Percentiles rank a stretch among this genome's conserved stretches.
Evolutionary conservation across 148 eudicot genomes (phyloP).

Genomic region (Nepenthes mirabilis): DNA sequence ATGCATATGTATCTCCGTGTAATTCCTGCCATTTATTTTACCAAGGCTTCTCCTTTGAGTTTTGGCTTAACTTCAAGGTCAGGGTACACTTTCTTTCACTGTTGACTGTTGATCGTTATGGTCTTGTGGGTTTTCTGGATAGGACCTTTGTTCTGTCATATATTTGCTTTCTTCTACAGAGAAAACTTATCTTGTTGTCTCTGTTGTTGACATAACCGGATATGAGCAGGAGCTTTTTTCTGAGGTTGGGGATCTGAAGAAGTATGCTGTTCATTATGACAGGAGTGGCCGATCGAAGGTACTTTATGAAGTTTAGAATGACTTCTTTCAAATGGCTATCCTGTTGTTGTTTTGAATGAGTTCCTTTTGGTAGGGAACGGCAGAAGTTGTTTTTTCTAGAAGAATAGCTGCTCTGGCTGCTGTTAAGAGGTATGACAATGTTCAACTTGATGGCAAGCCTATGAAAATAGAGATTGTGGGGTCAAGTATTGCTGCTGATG

Average conservation of each 20-base stretch:
- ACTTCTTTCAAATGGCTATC: constrained; percentile 8
- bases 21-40: too few relatives aligned
- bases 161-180: too few relatives aligned
- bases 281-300: constrained; percentile 38
- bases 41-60: too few relatives aligned
- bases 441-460: constrained; percentile 38
- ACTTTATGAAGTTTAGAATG: constrained; percentile 11
- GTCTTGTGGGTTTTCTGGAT: too few relatives aligned
- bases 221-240: constrained; percentile 27
- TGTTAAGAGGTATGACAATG: constrained; percentile 28
- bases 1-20: too few relatives aligned
- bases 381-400: constrained; percentile 26
- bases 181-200: too few relatives aligned
- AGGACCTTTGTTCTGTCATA: too few relatives aligned
- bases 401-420: constrained; percentile 28
- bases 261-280: constrained; percentile 24
- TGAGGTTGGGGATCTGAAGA: constrained; percentile 27
- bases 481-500: constrained; percentile 40
- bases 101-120: too few relatives aligned
- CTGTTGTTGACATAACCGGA: neutral
- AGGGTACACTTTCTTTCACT: too few relatives aligned
- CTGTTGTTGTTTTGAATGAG: constrained; percentile 8
- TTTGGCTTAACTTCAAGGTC: too few relatives aligned
- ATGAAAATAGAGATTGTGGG: constrained; percentile 39
- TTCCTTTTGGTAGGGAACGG: constrained; percentile 26